Evolutionary conservation across 768 basidiomycete genomes (phyloP), one percentile per base, ranked within the genome.

Genomic region (Plicaturopsis crispa): DNA sequence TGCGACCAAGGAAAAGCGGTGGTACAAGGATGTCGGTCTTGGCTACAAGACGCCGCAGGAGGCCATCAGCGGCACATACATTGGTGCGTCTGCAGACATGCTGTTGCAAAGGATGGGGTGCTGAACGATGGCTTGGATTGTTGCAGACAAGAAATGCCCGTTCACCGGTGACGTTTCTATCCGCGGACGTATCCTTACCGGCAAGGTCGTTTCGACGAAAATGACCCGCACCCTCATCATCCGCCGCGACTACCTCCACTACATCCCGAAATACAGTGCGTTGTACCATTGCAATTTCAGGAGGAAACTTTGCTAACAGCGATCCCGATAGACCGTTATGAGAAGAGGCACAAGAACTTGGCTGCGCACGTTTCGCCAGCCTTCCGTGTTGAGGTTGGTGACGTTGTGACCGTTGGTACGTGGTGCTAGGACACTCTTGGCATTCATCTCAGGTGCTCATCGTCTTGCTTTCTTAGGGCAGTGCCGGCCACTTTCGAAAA

Each of bases 211-310:
- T 45, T 98, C 94, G 38, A 96, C 93, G 33, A 99, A 99, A 77
- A 98, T 99, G 96, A 94, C 85, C 61, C 89, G 94, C 60, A 98
- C 96, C 43, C 76, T 97, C 60, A 79, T 98, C 67, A 91, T 99
- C 69, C 92, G 96, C 48, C 73, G 86, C 48, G 86, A 91, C 66
- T 90, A 90, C 66, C 78, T 92, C 34, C 89, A 92, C 70, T 98
- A 92, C 70, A 78, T 99, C 62, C 90, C 93, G 50, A 99, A 99
- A 75, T 99, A 98, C 78, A 86, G 88, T 91, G 61, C 58, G 87
- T 76, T 8, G 14, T 30, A 20, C 10, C 6, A 20, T 32, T 31
- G 6, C 31, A 32, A 21, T 17, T n/a, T 12, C 13, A 5, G 31
- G 23, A 17, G n/a, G 31, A 10, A 16, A 18, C n/a, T 11, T 18